These are phyloP conservation scores for Cercospora citrullina DNA, from an alignment of 2,329 filamentous ascomycete genomes.

Conservation along the genomic window DNA sequence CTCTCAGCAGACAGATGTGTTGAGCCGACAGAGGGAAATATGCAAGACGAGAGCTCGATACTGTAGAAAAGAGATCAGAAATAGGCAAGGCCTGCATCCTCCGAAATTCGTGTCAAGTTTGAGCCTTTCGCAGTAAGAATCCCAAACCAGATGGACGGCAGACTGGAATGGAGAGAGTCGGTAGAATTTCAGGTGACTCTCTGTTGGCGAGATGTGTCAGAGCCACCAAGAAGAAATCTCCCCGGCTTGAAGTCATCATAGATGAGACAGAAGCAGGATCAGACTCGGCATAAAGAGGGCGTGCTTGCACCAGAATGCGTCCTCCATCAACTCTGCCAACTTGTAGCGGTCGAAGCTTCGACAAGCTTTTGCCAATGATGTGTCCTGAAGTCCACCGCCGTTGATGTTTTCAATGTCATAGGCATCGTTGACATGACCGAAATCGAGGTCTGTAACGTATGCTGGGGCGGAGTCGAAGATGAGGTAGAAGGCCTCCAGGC, in stretches of 20 bases:
- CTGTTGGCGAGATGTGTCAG: background rate
- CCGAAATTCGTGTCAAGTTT: background rate
- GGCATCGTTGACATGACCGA: background rate
- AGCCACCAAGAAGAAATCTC: background rate
- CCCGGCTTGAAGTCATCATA: background rate
- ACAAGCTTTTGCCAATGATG: background rate
- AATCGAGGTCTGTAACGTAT: background rate
- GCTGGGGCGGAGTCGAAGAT: background rate
- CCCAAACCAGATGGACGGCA: background rate
- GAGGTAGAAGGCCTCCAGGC: background rate
- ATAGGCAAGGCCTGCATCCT: background rate
- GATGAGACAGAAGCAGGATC: background rate
- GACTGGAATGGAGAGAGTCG: background rate
- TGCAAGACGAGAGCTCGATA: background rate
- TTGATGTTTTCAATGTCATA: background rate
- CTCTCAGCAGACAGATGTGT: background rate
- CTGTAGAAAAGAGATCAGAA: background rate
- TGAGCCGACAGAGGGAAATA: background rate
- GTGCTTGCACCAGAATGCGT: background rate
- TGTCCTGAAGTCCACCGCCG: background rate
- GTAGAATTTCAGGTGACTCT: background rate
- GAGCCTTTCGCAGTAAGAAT: background rate
- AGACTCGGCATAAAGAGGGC: background rate
- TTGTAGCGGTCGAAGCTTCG: background rate
- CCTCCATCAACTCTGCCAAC: background rate